A percentile compares a stretch with the other conserved stretches of the same genome.
Conservation (phyloP, 441 rosid genomes). For the Gossypium gossypioides region DNA sequence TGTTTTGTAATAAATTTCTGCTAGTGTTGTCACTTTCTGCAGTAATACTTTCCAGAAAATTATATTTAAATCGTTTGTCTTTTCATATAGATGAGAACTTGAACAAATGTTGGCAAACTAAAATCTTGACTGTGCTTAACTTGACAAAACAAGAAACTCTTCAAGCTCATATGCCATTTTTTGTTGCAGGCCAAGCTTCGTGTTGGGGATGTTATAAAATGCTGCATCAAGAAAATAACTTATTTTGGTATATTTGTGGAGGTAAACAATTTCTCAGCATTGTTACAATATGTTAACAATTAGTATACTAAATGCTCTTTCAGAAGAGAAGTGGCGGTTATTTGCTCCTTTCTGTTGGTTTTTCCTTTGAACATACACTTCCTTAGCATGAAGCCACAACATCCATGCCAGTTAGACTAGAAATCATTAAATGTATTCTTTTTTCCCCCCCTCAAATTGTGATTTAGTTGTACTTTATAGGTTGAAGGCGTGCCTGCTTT, state of each 20-base stretch:
- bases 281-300: background rate
- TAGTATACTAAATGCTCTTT: background rate
- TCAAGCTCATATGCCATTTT: constrained; percentile 3
- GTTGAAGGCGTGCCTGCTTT: constrained; percentile 79
- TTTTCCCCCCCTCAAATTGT: background rate
- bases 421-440: background rate
- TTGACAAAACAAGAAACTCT: constrained; percentile 1
- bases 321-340: background rate
- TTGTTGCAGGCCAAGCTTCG: constrained; percentile 68
- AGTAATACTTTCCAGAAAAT: background rate
- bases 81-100: background rate
- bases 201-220: constrained; percentile 79
- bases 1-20: background rate
- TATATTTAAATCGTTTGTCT: background rate
- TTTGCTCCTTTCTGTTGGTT: background rate
- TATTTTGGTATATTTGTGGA: constrained; percentile 82
- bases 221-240: constrained; percentile 62
- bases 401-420: background rate
- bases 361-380: background rate
- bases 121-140: background rate
- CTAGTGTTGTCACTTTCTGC: background rate
- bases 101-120: background rate
- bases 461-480: constrained; percentile 27
- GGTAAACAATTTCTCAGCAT: constrained; percentile 28
- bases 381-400: background rate